Evolutionary conservation across 306 rosid genomes (phyloP).

Genomic region (Prosopis cineraria): DNA sequence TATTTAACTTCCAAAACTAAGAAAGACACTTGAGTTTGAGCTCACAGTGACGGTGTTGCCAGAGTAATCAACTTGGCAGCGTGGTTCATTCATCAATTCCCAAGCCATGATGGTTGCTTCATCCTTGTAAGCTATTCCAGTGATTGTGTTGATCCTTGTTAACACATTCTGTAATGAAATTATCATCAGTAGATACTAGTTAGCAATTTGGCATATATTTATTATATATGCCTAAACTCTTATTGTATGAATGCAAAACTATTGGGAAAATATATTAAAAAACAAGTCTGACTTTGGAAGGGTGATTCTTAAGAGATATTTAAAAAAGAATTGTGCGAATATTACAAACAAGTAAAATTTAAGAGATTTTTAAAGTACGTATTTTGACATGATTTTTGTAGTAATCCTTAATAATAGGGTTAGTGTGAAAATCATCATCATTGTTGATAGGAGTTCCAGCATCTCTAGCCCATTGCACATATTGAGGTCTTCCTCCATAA

Average conservation of each 20-base stretch:
- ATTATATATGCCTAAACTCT: too few species aligned
- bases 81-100: constrained; percentile 70
- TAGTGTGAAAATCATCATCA: constrained; percentile 57
- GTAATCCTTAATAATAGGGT: constrained; percentile 32
- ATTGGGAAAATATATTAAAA: too few species aligned
- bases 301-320: too few species aligned
- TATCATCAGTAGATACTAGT: too few species aligned
- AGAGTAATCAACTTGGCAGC: constrained; percentile 52
- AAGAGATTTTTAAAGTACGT: not conserved
- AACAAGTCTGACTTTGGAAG: too few species aligned
- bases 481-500: constrained; percentile 62
- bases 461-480: constrained; percentile 57
- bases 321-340: too few species aligned
- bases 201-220: too few species aligned
- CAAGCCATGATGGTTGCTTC: constrained; percentile 36
- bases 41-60: constrained; percentile 50
- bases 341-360: too few species aligned
- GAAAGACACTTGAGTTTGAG: not conserved
- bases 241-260: too few species aligned
- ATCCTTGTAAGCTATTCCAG: constrained; percentile 45
- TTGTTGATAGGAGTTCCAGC: constrained; percentile 29
- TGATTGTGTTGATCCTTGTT: constrained; percentile 57
- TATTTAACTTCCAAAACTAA: too few species aligned
- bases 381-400: not conserved
- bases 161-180: constrained; percentile 43